Base-by-base conservation (phyloP, 2,329 filamentous ascomycete genomes). In the Colletotrichum sp. region DNA sequence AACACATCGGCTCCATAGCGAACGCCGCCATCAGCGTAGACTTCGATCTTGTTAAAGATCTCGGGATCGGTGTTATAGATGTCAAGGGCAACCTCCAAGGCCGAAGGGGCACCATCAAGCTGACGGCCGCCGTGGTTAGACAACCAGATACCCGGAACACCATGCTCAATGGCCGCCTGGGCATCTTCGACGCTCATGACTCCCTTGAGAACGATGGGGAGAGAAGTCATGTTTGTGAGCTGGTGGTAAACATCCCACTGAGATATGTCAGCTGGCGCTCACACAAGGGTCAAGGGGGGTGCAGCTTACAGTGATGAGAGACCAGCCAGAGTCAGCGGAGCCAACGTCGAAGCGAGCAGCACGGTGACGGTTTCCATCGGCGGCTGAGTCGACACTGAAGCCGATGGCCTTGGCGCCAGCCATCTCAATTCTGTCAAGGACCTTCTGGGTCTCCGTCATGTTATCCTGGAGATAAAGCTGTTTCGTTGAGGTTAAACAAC, bases 41-140 rank as follows among this genome's bases (percentile, higher is more conserved):
- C 80, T 79, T 86, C 84, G 8, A 83, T 84, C 80, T 84, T 77
- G 79, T 84, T 81, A 72, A 87, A 85, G 52, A 86, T 79, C 60
- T 85, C 82, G 15, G 84, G 84, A 24, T 81, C 81, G 73, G 84
- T 77, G 74, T 83, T 67, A 79, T 84, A 80, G 74, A 87, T 85
- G 77, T 87, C 85, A 21, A 86, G 78, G n/a, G 84, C 83, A 8
- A 84, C 81, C 78, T 87, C 85, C 4, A 87, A 80, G 24, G 83
- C 76, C 0, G 85, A 84, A 6, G 84, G 85, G 28, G 81, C 80
- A n/a, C 83, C 83, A 76, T 87, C 86, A 28, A 88, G 82, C 80
- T 87, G 85, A 28, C 86, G 83, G 16, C 84, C 85, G 67, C 86
- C 86, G 80, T 87, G 86, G 81, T 88, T 88, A 68, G 85, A 87